Evolutionary conservation across 2,329 filamentous ascomycete genomes (phyloP).

Genomic region (Orbilia blumenaviensis): DNA sequence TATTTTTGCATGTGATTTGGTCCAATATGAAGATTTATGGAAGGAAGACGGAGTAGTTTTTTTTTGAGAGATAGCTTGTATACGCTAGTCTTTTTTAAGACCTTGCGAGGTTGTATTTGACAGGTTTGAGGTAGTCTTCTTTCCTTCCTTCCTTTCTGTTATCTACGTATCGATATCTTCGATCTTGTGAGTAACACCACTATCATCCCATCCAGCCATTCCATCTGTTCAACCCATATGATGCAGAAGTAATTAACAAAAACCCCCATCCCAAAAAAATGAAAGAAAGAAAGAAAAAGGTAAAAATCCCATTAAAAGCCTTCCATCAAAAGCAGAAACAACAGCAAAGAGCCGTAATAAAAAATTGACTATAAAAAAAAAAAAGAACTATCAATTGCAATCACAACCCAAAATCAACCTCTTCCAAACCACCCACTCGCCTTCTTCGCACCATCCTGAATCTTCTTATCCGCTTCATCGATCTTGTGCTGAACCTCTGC

Average conservation of each 20-base stretch:
- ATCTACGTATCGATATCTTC: too few species aligned
- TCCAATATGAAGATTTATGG: not conserved
- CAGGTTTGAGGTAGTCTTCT: not conserved
- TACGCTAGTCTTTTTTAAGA: too few species aligned
- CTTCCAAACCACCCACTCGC: constrained; percentile 44
- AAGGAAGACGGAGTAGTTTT: not conserved
- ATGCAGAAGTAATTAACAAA: too few species aligned
- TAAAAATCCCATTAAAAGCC: not conserved
- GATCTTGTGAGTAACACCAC: too few species aligned
- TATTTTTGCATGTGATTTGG: too few species aligned
- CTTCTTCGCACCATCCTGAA: constrained; percentile 41
- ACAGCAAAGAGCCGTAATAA: too few species aligned
- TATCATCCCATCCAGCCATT: too few species aligned
- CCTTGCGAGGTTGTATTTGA: not conserved
- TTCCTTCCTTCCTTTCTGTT: too few species aligned
- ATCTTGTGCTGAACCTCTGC: constrained; percentile 39
- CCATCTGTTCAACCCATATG: too few species aligned
- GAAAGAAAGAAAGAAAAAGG: not conserved
- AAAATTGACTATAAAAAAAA: not conserved
- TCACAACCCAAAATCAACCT: not conserved
- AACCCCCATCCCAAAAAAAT: too few species aligned
- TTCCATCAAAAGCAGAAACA: not conserved
- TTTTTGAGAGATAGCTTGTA: too few species aligned
- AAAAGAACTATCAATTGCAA: not conserved
- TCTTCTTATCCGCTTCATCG: constrained; percentile 47